phyloP scores from a whole-genome alignment of 345 rosid genomes.

The Pistacia integerrima region DNA sequence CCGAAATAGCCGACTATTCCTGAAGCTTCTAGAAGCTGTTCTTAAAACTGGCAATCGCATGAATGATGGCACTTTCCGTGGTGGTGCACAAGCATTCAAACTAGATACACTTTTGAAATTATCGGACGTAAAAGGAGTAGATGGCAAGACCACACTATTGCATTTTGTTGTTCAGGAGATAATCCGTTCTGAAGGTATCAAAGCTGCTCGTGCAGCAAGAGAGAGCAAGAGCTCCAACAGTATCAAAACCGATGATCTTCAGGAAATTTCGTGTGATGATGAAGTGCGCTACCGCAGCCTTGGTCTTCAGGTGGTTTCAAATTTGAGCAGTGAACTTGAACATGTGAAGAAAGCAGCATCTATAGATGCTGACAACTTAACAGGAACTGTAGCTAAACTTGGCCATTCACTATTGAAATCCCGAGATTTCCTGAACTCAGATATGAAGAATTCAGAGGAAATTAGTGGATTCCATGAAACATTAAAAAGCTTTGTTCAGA shows the following conservation, averaged over 20 bases:
- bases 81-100: conserved; percentile 96
- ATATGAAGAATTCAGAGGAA: conserved; percentile 69
- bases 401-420: conserved; percentile 57
- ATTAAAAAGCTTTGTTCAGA: conserved; percentile 77
- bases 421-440: conserved; percentile 65
- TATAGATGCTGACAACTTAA: conserved; percentile 79
- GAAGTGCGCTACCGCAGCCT: conserved; percentile 71
- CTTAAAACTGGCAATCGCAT: conserved; percentile 98
- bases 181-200: conserved; percentile 82
- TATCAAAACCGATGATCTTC: conserved; percentile 71
- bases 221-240: conserved; percentile 73
- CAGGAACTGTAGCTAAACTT: conserved; percentile 71
- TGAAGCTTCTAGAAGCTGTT: conserved; percentile 97
- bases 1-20: conserved; percentile 76
- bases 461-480: conserved; percentile 72
- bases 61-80: conserved; percentile 98
- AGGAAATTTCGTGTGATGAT: conserved; percentile 54
- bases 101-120: conserved; percentile 96
- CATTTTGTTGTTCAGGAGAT: conserved; percentile 98
- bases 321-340: conserved; percentile 73
- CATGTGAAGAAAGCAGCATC: conserved; percentile 87
- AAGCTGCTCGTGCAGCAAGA: conserved; percentile 73
- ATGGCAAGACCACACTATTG: conserved; percentile 95
- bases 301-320: conserved; percentile 85
- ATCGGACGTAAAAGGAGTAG: conserved; percentile 90